These are phyloP conservation scores for Fraxinus angustifolia DNA, from an alignment of 305 asterid genomes.

Conservation along the genomic window DNA sequence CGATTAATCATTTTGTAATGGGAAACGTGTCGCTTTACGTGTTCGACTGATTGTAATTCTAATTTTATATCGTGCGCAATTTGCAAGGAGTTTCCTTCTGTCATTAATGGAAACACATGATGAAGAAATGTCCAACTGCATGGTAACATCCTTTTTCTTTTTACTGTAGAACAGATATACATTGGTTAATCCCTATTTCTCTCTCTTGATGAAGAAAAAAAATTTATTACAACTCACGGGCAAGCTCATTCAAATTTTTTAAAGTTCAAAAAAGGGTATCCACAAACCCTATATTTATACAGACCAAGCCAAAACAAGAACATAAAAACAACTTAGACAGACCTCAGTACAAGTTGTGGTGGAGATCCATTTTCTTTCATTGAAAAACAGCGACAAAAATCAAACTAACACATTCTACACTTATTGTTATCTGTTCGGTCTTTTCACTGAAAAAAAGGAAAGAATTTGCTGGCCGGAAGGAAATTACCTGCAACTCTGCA, in stretches of 20 bases:
- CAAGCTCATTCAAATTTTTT: slow-evolving; percentile 37
- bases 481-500: background rate
- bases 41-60: too few species aligned
- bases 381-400: slow-evolving; percentile 15
- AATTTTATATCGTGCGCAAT: too few species aligned
- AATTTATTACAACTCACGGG: slow-evolving; percentile 49
- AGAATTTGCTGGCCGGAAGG: background rate
- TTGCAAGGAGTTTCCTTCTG: background rate
- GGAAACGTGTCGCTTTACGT: background rate
- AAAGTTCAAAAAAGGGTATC: slow-evolving; percentile 58
- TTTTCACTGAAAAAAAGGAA: background rate
- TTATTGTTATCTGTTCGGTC: background rate
- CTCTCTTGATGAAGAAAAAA: slow-evolving; percentile 10
- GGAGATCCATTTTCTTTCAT: slow-evolving; percentile 34
- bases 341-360: slow-evolving; percentile 59
- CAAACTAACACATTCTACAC: slow-evolving; percentile 9
- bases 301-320: slow-evolving; percentile 31
- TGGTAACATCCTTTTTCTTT: slow-evolving; percentile 39
- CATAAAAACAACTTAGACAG: slow-evolving; percentile 35
- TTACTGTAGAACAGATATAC: slow-evolving; percentile 48
- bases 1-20: background rate
- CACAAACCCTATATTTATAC: slow-evolving; percentile 40
- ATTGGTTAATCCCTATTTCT: slow-evolving; percentile 19
- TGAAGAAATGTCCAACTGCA: background rate
- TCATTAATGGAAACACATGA: background rate